Conservation (phyloP, 768 basidiomycete species). For the Termitomyces sp. region DNA sequence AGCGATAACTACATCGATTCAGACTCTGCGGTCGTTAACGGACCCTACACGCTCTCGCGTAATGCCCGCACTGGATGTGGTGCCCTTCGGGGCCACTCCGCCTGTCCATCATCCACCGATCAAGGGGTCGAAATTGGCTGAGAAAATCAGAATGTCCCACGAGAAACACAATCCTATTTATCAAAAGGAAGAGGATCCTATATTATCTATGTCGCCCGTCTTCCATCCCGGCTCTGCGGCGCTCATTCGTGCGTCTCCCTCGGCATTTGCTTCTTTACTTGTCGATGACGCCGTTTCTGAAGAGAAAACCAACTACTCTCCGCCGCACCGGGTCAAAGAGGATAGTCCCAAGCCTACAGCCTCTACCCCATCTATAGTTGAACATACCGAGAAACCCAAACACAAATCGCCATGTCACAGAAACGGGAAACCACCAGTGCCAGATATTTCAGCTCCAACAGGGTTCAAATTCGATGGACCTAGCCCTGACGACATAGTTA, state of each 20-base stretch:
- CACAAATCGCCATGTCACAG: constrained; percentile 20
- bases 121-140: constrained; percentile 68
- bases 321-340: constrained; percentile 26
- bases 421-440: constrained; percentile 22
- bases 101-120: constrained; percentile 23
- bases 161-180: constrained; percentile 31
- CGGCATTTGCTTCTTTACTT: constrained; percentile 70
- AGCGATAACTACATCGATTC: constrained; percentile 79
- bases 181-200: constrained; percentile 33
- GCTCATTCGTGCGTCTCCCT: constrained; percentile 68
- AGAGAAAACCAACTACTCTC: constrained; percentile 24
- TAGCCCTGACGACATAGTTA: constrained; percentile 89
- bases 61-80: constrained; percentile 37
- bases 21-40: constrained; percentile 60
- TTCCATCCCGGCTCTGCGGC: constrained; percentile 47
- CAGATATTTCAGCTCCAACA: constrained; percentile 26
- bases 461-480: constrained; percentile 73
- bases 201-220: constrained; percentile 41
- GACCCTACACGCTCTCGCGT: constrained; percentile 36
- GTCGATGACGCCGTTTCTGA: constrained; percentile 45
- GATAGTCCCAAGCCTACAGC: constrained; percentile 7
- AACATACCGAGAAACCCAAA: constrained; percentile 16
- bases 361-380: constrained; percentile 8
- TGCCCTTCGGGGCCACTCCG: constrained; percentile 30
- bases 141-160: constrained; percentile 62